Percentiles rank a stretch among this genome's conserved stretches.
Conservation (phyloP, 345 rosid genomes). For the Brassica incana region DNA sequence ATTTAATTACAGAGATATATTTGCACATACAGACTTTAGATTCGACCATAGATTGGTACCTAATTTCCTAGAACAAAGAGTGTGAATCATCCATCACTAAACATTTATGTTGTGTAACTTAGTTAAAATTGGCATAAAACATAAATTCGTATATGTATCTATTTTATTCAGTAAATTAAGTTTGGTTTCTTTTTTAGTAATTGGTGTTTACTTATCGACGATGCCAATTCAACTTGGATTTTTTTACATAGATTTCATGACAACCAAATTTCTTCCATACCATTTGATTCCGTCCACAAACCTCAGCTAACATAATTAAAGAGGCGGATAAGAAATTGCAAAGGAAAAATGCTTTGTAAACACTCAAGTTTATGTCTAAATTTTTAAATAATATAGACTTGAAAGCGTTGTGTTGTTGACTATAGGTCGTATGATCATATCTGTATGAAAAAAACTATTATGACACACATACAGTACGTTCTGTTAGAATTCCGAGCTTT, state of each 20-base stretch:
- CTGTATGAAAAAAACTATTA: slow-evolving; percentile 4
- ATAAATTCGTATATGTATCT: background rate
- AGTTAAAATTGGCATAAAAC: too few species aligned
- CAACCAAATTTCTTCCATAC: background rate
- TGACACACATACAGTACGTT: background rate
- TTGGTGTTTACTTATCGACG: background rate
- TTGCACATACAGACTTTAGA: slow-evolving; percentile 23
- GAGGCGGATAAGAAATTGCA: slow-evolving; percentile 16
- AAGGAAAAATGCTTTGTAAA: slow-evolving; percentile 4
- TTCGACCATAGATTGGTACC: slow-evolving; percentile 24
- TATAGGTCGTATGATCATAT: background rate
- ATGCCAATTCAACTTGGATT: background rate
- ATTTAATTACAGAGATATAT: slow-evolving; percentile 11
- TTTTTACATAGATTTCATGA: background rate
- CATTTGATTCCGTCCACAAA: slow-evolving; percentile 24
- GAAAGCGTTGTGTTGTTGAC: background rate
- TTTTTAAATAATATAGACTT: background rate
- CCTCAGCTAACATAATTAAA: slow-evolving; percentile 29
- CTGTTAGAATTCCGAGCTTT: background rate
- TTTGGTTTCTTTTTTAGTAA: background rate
- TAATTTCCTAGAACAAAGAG: slow-evolving; percentile 8
- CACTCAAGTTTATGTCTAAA: slow-evolving; percentile 24
- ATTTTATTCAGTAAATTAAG: background rate
- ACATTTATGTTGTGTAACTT: background rate
- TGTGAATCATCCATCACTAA: background rate